Conservation (phyloP, 352 stramenopile genomes). For the Phytophthora tentaculata region DNA sequence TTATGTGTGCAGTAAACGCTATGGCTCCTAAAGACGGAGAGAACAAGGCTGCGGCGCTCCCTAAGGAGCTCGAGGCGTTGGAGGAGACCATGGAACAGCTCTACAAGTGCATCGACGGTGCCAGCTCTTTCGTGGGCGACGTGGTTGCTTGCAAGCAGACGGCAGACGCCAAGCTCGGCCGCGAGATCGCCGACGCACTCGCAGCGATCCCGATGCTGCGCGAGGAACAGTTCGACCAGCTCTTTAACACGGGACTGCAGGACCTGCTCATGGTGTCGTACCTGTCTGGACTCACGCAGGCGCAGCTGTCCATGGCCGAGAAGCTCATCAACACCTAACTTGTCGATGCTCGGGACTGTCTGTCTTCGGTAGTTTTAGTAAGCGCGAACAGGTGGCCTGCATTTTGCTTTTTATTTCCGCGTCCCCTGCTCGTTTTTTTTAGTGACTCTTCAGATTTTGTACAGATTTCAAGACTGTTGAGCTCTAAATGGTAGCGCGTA, state of each 20-base stretch:
- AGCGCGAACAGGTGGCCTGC: slow-evolving; percentile 36
- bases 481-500: slow-evolving; percentile 14
- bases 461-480: too few species aligned
- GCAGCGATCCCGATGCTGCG: slow-evolving; percentile 94
- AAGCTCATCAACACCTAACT: slow-evolving; percentile 95
- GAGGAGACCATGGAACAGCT: slow-evolving; percentile 89
- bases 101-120: slow-evolving; percentile 91
- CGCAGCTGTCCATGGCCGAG: slow-evolving; percentile 97
- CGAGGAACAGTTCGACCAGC: slow-evolving; percentile 95
- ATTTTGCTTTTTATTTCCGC: slow-evolving; percentile 27
- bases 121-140: slow-evolving; percentile 90
- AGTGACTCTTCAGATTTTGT: slow-evolving; percentile 1
- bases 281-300: slow-evolving; percentile 96
- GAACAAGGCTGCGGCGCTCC: slow-evolving; percentile 46
- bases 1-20: slow-evolving; percentile 58
- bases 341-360: slow-evolving; percentile 13
- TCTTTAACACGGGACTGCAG: slow-evolving; percentile 97
- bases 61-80: slow-evolving; percentile 79
- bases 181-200: slow-evolving; percentile 94
- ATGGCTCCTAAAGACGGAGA: slow-evolving; percentile 66
- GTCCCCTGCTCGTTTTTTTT: not conserved
- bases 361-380: slow-evolving; percentile 40
- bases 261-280: slow-evolving; percentile 99
- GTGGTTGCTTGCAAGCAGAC: slow-evolving; percentile 86
- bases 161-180: slow-evolving; percentile 90